These are phyloP conservation scores for Saussurea involucrata DNA, from an alignment of 129 eudicot genomes.

Conservation along the genomic window DNA sequence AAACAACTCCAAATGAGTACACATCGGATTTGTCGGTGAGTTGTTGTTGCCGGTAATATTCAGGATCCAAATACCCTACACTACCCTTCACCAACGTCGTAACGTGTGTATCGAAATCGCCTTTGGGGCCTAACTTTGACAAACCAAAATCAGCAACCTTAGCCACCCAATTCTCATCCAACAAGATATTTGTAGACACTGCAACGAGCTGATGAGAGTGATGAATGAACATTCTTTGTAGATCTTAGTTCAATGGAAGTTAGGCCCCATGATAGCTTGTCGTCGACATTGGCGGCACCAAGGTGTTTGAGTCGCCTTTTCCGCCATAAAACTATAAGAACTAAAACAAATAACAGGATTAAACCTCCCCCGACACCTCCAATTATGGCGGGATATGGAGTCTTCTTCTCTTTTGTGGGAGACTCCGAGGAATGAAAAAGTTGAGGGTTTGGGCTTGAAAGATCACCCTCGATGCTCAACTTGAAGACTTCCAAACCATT, in stretches of 20 bases:
- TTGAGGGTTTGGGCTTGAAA: conserved; percentile 34
- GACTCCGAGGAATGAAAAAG: not conserved
- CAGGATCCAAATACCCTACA: conserved; percentile 67
- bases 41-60: conserved; percentile 64
- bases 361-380: conserved; percentile 30
- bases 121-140: conserved; percentile 47
- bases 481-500: conserved; percentile 52
- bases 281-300: not conserved
- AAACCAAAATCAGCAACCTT: conserved; percentile 64
- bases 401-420: not conserved
- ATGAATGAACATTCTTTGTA: too few species aligned
- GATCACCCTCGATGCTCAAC: conserved; percentile 14
- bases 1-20: conserved; percentile 65
- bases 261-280: conserved; percentile 12
- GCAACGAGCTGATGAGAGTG: too few species aligned
- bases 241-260: too few species aligned
- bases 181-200: conserved; percentile 46
- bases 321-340: conserved; percentile 8
- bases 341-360: conserved; percentile 13
- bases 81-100: conserved; percentile 65
- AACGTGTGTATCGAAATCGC: conserved; percentile 53
- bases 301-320: conserved; percentile 8
- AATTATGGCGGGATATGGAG: not conserved
- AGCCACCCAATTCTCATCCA: conserved; percentile 50
- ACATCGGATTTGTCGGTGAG: conserved; percentile 72